Conservation (phyloP, 805 yeast species). For the Sugiyamaella smithiae region DNA sequence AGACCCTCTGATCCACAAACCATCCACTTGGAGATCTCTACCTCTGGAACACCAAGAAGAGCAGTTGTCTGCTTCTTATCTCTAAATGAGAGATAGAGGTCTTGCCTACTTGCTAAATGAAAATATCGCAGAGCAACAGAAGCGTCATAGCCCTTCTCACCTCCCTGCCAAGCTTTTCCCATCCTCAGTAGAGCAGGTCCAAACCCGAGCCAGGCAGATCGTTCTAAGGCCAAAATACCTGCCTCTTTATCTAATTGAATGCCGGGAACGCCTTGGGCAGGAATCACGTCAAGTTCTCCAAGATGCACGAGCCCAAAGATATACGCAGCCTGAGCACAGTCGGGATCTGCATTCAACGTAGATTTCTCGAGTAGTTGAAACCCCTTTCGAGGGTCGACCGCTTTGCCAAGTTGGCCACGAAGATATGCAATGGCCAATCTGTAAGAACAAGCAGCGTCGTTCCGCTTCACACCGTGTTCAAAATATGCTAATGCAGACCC, state of each 20-base stretch:
- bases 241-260: slow-evolving; percentile 11
- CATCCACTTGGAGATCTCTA: slow-evolving; percentile 54
- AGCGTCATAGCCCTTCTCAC: slow-evolving; percentile 33
- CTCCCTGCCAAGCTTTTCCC: slow-evolving; percentile 37
- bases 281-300: slow-evolving; percentile 30
- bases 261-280: slow-evolving; percentile 7
- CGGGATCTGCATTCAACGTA: slow-evolving; percentile 35
- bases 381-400: slow-evolving; percentile 27
- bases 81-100: slow-evolving; percentile 27
- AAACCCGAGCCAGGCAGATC: slow-evolving; percentile 38
- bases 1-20: slow-evolving; percentile 62
- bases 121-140: slow-evolving; percentile 34
- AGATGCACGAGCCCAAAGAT: slow-evolving; percentile 36
- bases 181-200: slow-evolving; percentile 38
- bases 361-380: slow-evolving; percentile 27
- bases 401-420: slow-evolving; percentile 33
- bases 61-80: slow-evolving; percentile 17
- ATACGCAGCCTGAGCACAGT: slow-evolving; percentile 39
- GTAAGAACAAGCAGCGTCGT: slow-evolving; percentile 40
- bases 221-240: slow-evolving; percentile 33
- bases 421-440: slow-evolving; percentile 36
- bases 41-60: slow-evolving; percentile 35
- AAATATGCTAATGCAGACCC: slow-evolving; percentile 33
- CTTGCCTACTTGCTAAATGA: slow-evolving; percentile 36
- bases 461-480: slow-evolving; percentile 34